Evolutionary conservation across 2,329 filamentous ascomycete species (phyloP).

Genomic region (Ustilaginoidea virens): DNA sequence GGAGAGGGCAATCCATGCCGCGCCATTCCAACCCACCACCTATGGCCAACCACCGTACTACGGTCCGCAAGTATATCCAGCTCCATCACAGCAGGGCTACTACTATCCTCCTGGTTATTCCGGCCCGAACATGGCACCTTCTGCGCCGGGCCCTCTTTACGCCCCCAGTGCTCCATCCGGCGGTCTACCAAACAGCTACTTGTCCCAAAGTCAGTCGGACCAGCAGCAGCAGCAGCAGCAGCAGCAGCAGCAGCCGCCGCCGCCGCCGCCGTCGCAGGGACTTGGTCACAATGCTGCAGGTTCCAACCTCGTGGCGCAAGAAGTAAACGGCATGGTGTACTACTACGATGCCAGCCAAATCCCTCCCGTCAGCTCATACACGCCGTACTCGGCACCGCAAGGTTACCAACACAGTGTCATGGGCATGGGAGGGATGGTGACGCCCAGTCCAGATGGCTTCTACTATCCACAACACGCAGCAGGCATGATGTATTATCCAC

Average conservation of each 20-base stretch:
- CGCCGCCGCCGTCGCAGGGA: conserved; percentile 15
- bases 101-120: conserved; percentile 49
- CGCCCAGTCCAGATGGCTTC: conserved; percentile 50
- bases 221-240: conserved; percentile 18
- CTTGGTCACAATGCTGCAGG: conserved; percentile 12
- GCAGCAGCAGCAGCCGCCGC: conserved; percentile 15
- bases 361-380: conserved; percentile 33
- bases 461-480: conserved; percentile 47
- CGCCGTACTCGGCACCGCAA: conserved; percentile 30
- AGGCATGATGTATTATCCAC: conserved; percentile 45
- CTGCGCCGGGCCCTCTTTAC: conserved; percentile 37
- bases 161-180: conserved; percentile 37
- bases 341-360: conserved; percentile 77
- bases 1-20: conserved; percentile 80
- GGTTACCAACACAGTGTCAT: conserved; percentile 42
- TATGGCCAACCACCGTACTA: conserved; percentile 44
- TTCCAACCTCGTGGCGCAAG: conserved; percentile 54
- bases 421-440: conserved; percentile 70
- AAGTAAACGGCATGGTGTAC: conserved; percentile 91
- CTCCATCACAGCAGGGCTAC: conserved; percentile 38
- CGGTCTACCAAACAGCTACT: conserved; percentile 22
- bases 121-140: conserved; percentile 34
- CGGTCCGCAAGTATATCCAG: conserved; percentile 29
- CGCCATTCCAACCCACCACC: conserved; percentile 67
- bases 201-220: conserved; percentile 25